phyloP scores from a whole-genome alignment of 352 stramenopile genomes.

The Globisporangium rhizosaccharum region DNA sequence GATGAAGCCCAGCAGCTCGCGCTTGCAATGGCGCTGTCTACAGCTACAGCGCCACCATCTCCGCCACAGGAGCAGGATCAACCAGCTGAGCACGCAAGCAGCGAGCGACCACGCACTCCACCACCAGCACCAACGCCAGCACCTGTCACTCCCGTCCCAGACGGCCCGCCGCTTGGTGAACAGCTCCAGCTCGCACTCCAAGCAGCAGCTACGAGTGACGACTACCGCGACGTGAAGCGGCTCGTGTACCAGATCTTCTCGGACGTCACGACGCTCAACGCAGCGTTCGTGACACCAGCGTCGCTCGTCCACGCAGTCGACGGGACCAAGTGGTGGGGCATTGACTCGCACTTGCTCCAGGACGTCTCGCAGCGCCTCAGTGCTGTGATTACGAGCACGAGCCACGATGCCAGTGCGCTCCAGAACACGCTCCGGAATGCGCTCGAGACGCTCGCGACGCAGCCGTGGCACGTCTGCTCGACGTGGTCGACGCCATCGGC shows the following conservation, averaged over 20 bases:
- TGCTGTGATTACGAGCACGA: slow-evolving; percentile 20
- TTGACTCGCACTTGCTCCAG: slow-evolving; percentile 35
- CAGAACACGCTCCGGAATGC: slow-evolving; percentile 74
- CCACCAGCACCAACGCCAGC: not conserved
- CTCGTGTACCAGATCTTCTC: slow-evolving; percentile 73
- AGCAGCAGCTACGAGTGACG: slow-evolving; percentile 27
- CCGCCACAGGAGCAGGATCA: too few relatives aligned
- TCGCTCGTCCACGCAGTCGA: slow-evolving; percentile 3
- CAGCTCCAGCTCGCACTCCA: slow-evolving; percentile 40
- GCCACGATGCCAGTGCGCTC: slow-evolving; percentile 34
- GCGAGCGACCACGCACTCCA: slow-evolving; percentile 17
- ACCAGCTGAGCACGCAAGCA: slow-evolving; percentile 1
- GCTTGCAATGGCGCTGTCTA: not conserved
- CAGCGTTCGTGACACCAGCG: slow-evolving; percentile 28
- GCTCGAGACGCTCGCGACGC: slow-evolving; percentile 55
- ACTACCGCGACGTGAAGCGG: slow-evolving; percentile 52
- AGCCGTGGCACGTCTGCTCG: slow-evolving; percentile 73
- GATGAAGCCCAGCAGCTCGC: slow-evolving; percentile 11
- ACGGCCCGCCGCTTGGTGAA: slow-evolving; percentile 21
- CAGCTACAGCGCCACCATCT: slow-evolving; percentile 10
- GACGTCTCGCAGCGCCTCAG: slow-evolving; percentile 45
- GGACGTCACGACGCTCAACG: slow-evolving; percentile 45
- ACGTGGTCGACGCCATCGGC: slow-evolving; percentile 41
- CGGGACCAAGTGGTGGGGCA: slow-evolving; percentile 41
- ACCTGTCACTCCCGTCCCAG: not conserved